Evolutionary conservation across 202 grass and related monocot species (phyloP), one percentile per base, ranked within the genome.

Genomic region (Panicum virgatum): DNA sequence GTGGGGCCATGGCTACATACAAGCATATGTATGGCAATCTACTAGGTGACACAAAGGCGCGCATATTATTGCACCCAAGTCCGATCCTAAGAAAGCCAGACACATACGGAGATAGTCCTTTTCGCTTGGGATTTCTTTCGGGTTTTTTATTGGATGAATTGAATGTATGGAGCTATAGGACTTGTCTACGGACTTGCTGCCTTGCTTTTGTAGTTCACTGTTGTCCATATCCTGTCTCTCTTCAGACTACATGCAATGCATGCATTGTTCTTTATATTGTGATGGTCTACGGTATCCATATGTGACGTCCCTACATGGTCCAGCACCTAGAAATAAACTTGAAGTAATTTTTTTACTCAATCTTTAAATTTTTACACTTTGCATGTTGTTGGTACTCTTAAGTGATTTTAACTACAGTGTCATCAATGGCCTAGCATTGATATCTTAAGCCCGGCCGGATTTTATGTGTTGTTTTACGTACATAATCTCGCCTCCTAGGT

Each of bases 21-120:
- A 44, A 18, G 11, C 60, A 65, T 16, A 36, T 85, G 73, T 78
- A 76, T 88, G 87, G 59, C 79, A 68, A 81, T 65, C 69, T 77
- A 54, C 79, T 90, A 50, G 14, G 62, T 90, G 88, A 90, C 83
- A 86, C 84, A 86, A 90, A 83, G 84, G 69, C 68, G 23, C 79
- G 61, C 75, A 86, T 61, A 75, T 69, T 69, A 80, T 89, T 78
- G 42, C 77, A 72, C 69, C 71, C 60, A 40, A 52, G n/a, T 10
- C 7, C 39, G 18, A 68, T 64, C 79, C 79, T 83, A 80, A 80
- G 78, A 88, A 93, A 87, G 63, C 50, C 67, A 79, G 67, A 75
- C 79, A 86, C 73, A 82, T 3, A 64, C 36, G 29, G 46, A 60
- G 20, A 26, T 85, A 48, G 79, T 69, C 83, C 67, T 86, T 72